Evolutionary conservation across 768 basidiomycete genomes (phyloP).

Genomic region (Russula ochroleuca): DNA sequence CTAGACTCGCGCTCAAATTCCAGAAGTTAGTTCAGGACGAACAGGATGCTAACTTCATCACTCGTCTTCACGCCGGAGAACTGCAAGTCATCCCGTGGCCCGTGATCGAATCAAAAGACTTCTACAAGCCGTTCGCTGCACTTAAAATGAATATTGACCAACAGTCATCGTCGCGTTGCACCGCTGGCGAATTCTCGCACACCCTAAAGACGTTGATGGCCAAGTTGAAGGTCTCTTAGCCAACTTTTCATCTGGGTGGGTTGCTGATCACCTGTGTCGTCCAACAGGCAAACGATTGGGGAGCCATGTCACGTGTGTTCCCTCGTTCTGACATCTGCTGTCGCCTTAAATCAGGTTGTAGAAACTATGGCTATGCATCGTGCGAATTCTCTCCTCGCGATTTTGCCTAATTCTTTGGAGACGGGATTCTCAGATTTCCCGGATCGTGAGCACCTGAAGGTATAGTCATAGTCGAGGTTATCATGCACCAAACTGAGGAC

Average conservation of each 20-base stretch:
- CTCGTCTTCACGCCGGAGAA: conserved; percentile 52
- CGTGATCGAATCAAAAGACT: conserved; percentile 57
- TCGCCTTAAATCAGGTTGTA: conserved; percentile 23
- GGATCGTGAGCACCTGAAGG: conserved; percentile 50
- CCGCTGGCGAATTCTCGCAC: conserved; percentile 53
- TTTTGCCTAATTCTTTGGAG: conserved; percentile 46
- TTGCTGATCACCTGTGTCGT: neutral
- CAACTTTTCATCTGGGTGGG: neutral
- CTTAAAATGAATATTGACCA: conserved; percentile 47
- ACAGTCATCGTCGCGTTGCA: conserved; percentile 46
- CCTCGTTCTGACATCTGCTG: neutral
- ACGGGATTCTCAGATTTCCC: conserved; percentile 48
- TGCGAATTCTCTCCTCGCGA: conserved; percentile 36
- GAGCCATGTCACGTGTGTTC: conserved; percentile 54
- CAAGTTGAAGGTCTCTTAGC: conserved; percentile 49
- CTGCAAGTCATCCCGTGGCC: conserved; percentile 63
- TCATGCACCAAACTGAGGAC: neutral
- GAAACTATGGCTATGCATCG: conserved; percentile 50
- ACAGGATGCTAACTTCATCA: conserved; percentile 60
- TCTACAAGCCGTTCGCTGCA: conserved; percentile 50
- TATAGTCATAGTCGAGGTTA: conserved; percentile 23
- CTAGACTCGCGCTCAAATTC: conserved; percentile 54
- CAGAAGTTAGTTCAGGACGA: conserved; percentile 59
- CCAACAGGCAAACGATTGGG: conserved; percentile 59
- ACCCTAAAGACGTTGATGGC: conserved; percentile 63